A percentile compares a stretch with the other conserved stretches of the same genome.
phyloP scores from a whole-genome alignment of 2,329 filamentous ascomycete species.

The Colletotrichum ledebouriae region DNA sequence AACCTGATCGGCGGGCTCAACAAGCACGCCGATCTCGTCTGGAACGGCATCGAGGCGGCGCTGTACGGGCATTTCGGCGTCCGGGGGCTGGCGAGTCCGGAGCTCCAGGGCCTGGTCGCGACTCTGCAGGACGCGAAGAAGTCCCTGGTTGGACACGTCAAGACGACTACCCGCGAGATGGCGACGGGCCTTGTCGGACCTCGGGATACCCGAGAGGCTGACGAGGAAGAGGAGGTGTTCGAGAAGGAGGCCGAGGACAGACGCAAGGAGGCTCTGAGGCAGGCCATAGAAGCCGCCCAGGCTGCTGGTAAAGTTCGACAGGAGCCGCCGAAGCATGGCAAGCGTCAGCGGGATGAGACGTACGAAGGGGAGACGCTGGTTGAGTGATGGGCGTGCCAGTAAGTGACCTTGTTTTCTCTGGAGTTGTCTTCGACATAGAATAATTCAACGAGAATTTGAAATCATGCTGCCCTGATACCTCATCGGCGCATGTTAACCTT shows the following conservation, averaged over 20 bases:
- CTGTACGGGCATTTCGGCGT: conserved; percentile 16
- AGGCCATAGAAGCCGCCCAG: neutral
- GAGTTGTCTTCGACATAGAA: too few species aligned
- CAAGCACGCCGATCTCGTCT: conserved; percentile 7
- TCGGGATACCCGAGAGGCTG: neutral
- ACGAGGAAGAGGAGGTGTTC: neutral
- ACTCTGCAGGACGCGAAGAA: conserved; percentile 18
- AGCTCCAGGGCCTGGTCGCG: neutral
- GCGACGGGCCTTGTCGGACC: conserved; percentile 30
- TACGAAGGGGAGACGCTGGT: too few species aligned
- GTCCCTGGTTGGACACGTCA: conserved; percentile 8
- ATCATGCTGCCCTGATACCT: too few species aligned
- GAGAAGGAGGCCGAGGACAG: neutral
- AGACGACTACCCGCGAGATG: conserved; percentile 21
- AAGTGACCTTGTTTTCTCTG: too few species aligned
- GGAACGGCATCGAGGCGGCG: conserved; percentile 31
- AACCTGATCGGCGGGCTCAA: conserved; percentile 14
- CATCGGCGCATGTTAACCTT: too few species aligned
- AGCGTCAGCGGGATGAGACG: too few species aligned
- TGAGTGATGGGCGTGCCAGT: too few species aligned
- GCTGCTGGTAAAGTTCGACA: neutral
- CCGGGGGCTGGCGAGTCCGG: neutral
- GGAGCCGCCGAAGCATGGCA: too few species aligned
- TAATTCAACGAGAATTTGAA: too few species aligned
- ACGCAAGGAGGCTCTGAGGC: neutral